Evolutionary conservation across 768 basidiomycete genomes (phyloP), one percentile per base, ranked within the genome.

Genomic region (Tricholoma sp.): DNA sequence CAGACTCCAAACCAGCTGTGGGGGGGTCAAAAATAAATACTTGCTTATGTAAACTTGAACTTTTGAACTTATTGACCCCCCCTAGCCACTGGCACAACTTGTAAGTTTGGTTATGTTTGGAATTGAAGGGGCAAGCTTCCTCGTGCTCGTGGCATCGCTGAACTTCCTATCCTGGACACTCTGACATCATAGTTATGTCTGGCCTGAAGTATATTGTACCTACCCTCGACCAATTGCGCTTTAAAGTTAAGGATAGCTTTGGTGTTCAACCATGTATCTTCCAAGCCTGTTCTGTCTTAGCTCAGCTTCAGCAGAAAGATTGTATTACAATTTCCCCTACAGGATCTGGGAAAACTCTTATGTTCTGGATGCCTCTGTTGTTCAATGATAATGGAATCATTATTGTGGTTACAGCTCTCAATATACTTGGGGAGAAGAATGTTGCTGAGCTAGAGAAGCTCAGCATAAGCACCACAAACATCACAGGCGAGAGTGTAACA

Each of bases 251-350:
- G 4, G 43, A 57, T 19, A 51, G 46, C 3, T 66, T 66, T 39
- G 45, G 55, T n/a, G 60, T 60, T 18, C 54, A 59, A 7, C 54
- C 61, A 12, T 66, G 65, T 29, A 57, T 22, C 19, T 62, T 45
- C 50, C 65, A 66, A 47, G 22, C 57, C 18, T 5, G 56, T 54
- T 53, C 55, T 34, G 53, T 57, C 0, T n/a, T 21, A 11, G 61
- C 59, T 18, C 37, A 63, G 12, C 37, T 58, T 9, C 31, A 31
- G 31, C n/a, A 34, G 3, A 46, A 57, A 52, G 64, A 67, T 50
- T 50, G 60, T 19, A 56, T 67, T 29, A 59, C 57, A 3, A 64
- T 67, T 24, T 57, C 67, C 5, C 24, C 60, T 16, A 67, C 67
- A 12, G 64, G 67, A 4, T 59, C n/a, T n/a, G n/a, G n/a, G n/a